Base-by-base conservation (phyloP, 192 early-diverging fungal species). In the Coemansia sp. region DNA sequence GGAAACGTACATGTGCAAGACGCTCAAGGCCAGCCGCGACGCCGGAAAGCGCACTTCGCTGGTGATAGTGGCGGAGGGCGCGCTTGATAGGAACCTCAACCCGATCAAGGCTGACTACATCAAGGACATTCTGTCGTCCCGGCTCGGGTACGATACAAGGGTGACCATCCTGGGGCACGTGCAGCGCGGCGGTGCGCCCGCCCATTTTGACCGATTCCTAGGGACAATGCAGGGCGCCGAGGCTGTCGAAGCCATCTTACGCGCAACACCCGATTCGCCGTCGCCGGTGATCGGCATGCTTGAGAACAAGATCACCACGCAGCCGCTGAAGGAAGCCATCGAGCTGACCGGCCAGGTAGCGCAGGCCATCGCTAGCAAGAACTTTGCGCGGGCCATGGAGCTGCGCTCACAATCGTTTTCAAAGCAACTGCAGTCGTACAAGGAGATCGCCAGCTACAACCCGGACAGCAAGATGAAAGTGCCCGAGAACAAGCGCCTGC, bases 161-260 rank as follows among this genome's bases (percentile, higher is more conserved):
- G 94, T 98, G 62, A 99, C 97, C 6, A 92, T 87, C 21, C 81
- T 99, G 41, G 97, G 97, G 14, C 97, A 99, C 67, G 92, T 95
- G 33, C 97, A 99, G 83, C 87, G 97, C 52, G 97, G 97, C 71
- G 97, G 97, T 12, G 85, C 88, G 8, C 94, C 97, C 11, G 89
- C 90, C 68, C 90, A 91, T 38, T 97, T 88, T 78, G 97, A 99
- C 81, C 88, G 97, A 36, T 95, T 92, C 72, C 73, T 98, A 78
- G 95, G 92, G 26, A 99, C 95, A 4, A 88, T 95, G 63, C 97
- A 99, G 80, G 94, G 94, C 58, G 92, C 92, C 16, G 93, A 93
- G 70, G 97, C 97, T 12, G 92, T 99, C 20, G 92, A 99, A 55
- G 97, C 94, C 15, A 93, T 97, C 21, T 67, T 99, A 64, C 85